phyloP scores from a whole-genome alignment of 305 asterid species.

The Fraxinus ornus region DNA sequence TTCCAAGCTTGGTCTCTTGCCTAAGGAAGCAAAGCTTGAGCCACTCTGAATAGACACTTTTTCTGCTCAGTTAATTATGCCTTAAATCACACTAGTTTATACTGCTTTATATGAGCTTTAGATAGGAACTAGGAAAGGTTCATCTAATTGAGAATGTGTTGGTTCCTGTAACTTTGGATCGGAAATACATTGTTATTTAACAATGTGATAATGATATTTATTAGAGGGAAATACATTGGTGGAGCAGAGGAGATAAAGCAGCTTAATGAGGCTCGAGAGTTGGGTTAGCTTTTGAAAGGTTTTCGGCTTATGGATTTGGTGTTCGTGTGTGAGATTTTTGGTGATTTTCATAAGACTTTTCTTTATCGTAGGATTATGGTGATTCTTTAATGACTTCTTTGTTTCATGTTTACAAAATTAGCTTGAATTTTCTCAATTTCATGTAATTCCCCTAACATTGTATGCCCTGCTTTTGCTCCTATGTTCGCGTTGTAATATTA shows the following conservation, averaged over 20 bases:
- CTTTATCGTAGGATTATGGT: not conserved
- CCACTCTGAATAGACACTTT: conserved; percentile 29
- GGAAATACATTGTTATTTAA: too few relatives aligned
- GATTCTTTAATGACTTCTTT: not conserved
- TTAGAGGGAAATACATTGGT: too few relatives aligned
- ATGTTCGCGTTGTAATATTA: conserved; percentile 19
- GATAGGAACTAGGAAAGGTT: conserved; percentile 25
- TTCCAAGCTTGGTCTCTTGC: conserved; percentile 34
- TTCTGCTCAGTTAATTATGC: conserved; percentile 53
- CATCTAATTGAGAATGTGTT: conserved; percentile 25
- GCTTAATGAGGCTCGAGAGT: too few relatives aligned
- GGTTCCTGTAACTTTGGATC: conserved; percentile 10
- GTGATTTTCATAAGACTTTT: too few relatives aligned
- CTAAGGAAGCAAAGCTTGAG: conserved; percentile 37
- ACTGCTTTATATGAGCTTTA: conserved; percentile 32
- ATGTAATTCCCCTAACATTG: not conserved
- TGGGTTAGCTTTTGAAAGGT: too few relatives aligned
- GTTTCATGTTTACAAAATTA: not conserved
- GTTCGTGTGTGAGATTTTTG: too few relatives aligned
- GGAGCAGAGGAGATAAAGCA: too few relatives aligned
- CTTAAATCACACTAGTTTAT: conserved; percentile 17
- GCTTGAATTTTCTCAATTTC: not conserved
- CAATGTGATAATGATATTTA: too few relatives aligned
- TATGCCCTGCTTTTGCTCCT: not conserved
- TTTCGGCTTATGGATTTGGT: too few relatives aligned